phyloP scores from a whole-genome alignment of 1,139 yeast species.

The Yamadazyma jaroonii region DNA sequence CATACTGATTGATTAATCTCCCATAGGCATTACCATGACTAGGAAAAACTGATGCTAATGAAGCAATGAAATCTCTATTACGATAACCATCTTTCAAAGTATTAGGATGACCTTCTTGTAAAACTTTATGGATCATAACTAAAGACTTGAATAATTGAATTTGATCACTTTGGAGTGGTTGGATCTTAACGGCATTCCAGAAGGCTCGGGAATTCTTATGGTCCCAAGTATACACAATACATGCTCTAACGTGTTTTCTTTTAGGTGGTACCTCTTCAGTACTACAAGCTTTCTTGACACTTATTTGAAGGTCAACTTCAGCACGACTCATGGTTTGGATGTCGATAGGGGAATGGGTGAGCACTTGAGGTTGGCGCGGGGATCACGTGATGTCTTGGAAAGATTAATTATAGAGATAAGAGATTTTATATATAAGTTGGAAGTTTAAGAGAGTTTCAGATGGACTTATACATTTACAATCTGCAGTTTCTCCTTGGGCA shows the following conservation, averaged over 20 bases:
- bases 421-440: no score
- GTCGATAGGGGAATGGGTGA: neutral
- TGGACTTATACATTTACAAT: no score
- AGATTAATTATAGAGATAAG: no score
- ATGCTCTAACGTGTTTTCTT: conserved; percentile 90
- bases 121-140: conserved; percentile 84
- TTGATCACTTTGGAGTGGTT: conserved; percentile 80
- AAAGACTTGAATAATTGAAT: conserved; percentile 85
- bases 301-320: conserved; percentile 59
- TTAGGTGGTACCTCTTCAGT: conserved; percentile 90
- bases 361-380: neutral
- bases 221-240: conserved; percentile 96
- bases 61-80: conserved; percentile 49
- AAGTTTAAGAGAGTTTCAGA: no score
- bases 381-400: neutral
- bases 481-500: no score
- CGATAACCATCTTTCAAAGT: conserved; percentile 79
- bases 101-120: conserved; percentile 94
- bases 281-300: conserved; percentile 84
- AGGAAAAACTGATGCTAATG: conserved; percentile 43
- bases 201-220: conserved; percentile 82
- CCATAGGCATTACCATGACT: conserved; percentile 56
- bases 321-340: conserved; percentile 42
- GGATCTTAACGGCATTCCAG: conserved; percentile 80
- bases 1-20: conserved; percentile 75